A percentile compares a stretch with the other conserved stretches of the same genome.
Evolutionary conservation across 2,329 filamentous ascomycete genomes (phyloP).

Genomic region (Trichoderma endophyticum): DNA sequence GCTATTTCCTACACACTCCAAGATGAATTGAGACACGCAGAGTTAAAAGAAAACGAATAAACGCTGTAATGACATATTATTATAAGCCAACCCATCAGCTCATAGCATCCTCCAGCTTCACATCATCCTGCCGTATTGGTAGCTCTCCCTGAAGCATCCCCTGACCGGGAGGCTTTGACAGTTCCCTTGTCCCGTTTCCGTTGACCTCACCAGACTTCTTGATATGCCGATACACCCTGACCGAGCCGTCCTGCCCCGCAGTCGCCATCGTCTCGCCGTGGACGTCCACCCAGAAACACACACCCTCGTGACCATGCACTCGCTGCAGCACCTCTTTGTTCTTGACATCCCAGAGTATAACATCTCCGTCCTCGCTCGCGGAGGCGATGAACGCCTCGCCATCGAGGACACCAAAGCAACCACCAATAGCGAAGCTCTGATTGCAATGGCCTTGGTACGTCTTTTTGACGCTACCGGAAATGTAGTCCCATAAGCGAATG

Average conservation of each 20-base stretch:
- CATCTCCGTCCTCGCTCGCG: conserved; percentile 81
- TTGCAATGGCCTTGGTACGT: conserved; percentile 95
- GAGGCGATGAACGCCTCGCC: conserved; percentile 65
- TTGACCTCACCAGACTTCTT: conserved; percentile 23
- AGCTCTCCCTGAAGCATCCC: conserved; percentile 58
- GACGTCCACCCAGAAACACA: conserved; percentile 65
- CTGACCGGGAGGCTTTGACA: conserved; percentile 39
- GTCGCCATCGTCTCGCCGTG: conserved; percentile 55
- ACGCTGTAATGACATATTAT: too few species aligned
- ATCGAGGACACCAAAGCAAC: conserved; percentile 67
- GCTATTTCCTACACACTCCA: neutral
- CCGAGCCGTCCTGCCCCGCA: conserved; percentile 52
- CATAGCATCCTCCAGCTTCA: conserved; percentile 35
- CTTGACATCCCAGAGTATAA: conserved; percentile 87
- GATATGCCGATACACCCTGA: conserved; percentile 47
- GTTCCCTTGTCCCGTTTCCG: conserved; percentile 6
- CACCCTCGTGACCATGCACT: conserved; percentile 50
- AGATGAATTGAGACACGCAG: neutral
- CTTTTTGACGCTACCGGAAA: conserved; percentile 86
- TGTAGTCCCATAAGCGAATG: conserved; percentile 92
- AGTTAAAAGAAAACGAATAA: neutral
- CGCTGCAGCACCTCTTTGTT: conserved; percentile 79
- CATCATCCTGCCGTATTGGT: conserved; percentile 37
- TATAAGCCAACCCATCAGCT: neutral
- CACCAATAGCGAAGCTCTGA: conserved; percentile 76